phyloP scores from a whole-genome alignment of 192 early-diverging fungal genomes.

The Pecoramyces ruminantium region DNA sequence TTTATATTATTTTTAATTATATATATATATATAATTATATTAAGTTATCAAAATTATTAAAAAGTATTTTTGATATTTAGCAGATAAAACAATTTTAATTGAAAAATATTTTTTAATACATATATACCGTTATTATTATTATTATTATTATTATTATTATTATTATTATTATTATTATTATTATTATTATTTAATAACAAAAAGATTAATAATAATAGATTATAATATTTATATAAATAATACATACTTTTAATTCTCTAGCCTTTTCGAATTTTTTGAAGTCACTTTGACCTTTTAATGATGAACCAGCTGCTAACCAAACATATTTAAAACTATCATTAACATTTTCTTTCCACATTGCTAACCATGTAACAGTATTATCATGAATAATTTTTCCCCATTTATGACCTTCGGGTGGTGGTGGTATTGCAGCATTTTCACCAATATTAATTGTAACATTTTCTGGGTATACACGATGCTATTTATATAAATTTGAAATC shows the following conservation, averaged over 20 bases:
- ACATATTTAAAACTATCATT: constrained; percentile 88
- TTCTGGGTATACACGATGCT: constrained; percentile 74
- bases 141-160: too few relatives aligned
- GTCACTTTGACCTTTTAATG: constrained; percentile 92
- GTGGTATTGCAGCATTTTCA: constrained; percentile 53
- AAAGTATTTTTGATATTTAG: too few relatives aligned
- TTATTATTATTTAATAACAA: too few relatives aligned
- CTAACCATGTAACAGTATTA: constrained; percentile 87
- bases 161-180: too few relatives aligned
- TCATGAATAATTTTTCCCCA: constrained; percentile 82
- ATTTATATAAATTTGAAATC: background rate
- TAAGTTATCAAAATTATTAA: background rate
- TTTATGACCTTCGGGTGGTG: constrained; percentile 69
- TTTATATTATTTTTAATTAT: too few relatives aligned
- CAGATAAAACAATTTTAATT: too few relatives aligned
- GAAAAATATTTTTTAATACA: too few relatives aligned
- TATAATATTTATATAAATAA: too few relatives aligned
- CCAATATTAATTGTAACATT: constrained; percentile 88
- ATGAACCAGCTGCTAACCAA: constrained; percentile 78
- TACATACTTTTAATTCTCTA: constrained; percentile 65
- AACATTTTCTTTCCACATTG: constrained; percentile 97
- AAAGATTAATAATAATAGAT: too few relatives aligned
- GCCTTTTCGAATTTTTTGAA: constrained; percentile 93
- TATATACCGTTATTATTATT: too few relatives aligned
- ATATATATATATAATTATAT: background rate